A percentile compares a stretch with the other conserved stretches of the same genome.
Evolutionary conservation across 306 rosid species (phyloP).

Genomic region (Quercus glauca): DNA sequence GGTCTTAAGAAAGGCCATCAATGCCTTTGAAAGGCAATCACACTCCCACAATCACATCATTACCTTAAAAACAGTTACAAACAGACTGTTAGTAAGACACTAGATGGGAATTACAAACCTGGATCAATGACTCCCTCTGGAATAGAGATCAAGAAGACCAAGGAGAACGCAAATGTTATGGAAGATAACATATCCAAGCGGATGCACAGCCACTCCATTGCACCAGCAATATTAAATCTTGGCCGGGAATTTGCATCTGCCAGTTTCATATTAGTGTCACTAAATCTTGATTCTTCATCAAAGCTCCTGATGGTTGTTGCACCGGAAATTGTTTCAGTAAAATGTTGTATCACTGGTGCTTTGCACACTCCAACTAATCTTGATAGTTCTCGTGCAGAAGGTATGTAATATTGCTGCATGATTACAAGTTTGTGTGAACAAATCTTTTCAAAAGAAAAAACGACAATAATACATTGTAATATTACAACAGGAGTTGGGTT

Average conservation of each 20-base stretch:
- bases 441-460: not conserved
- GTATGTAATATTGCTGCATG: constrained; percentile 63
- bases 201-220: constrained; percentile 74
- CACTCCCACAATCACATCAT: too few relatives aligned
- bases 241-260: constrained; percentile 69
- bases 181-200: constrained; percentile 67
- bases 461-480: not conserved
- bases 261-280: constrained; percentile 59
- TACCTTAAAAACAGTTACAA: too few relatives aligned
- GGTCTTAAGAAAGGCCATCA: too few relatives aligned
- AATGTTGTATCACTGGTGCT: constrained; percentile 88
- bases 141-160: constrained; percentile 65
- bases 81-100: not conserved
- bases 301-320: constrained; percentile 76
- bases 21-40: too few relatives aligned
- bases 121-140: constrained; percentile 61
- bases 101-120: constrained; percentile 39
- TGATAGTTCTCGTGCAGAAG: constrained; percentile 70
- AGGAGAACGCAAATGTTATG: constrained; percentile 53
- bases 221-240: constrained; percentile 47
- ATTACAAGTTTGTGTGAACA: constrained; percentile 8
- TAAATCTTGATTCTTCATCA: constrained; percentile 67
- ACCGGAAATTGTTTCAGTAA: constrained; percentile 81
- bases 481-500: not conserved
- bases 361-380: constrained; percentile 76